Evolutionary conservation across 306 rosid genomes (phyloP).

Genomic region (Gillenia trifoliata): DNA sequence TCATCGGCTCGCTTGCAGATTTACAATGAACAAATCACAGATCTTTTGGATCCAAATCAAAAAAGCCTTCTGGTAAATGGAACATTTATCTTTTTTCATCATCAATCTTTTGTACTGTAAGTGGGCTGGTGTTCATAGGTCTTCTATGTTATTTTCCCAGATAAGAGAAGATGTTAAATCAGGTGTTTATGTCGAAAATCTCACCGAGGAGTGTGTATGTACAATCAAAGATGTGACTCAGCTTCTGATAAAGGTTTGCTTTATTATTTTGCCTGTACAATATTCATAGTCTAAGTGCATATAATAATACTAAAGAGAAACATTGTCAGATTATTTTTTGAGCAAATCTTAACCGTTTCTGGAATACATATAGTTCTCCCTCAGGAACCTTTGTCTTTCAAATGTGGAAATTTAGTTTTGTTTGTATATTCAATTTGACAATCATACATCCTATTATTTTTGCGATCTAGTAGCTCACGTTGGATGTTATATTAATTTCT

Average conservation of each 20-base stretch:
- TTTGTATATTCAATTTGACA: not conserved
- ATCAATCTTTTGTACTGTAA: conserved; percentile 5
- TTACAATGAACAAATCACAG: conserved; percentile 97
- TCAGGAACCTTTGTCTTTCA: not conserved
- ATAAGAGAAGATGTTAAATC: conserved; percentile 98
- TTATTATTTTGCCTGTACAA: conserved; percentile 2
- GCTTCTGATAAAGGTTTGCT: conserved; percentile 75
- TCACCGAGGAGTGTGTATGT: conserved; percentile 71
- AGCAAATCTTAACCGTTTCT: not conserved
- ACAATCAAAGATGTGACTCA: conserved; percentile 69
- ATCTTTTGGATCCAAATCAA: conserved; percentile 83
- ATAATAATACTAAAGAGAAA: not conserved
- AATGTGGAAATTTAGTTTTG: not conserved
- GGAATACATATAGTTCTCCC: not conserved
- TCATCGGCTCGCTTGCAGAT: conserved; percentile 48
- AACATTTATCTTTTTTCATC: conserved; percentile 7
- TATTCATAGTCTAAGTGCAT: conserved; percentile 7
- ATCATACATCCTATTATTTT: not conserved
- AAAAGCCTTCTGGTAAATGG: conserved; percentile 69
- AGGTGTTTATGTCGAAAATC: conserved; percentile 97
- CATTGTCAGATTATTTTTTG: not conserved
- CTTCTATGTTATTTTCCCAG: conserved; percentile 35
- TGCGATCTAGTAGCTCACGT: not conserved
- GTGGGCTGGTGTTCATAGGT: conserved; percentile 12
- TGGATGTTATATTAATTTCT: not conserved